A percentile compares a stretch with the other conserved stretches of the same genome.
Evolutionary conservation across 148 eudicot genomes (phyloP).

Genomic region (Bassia scoparia): DNA sequence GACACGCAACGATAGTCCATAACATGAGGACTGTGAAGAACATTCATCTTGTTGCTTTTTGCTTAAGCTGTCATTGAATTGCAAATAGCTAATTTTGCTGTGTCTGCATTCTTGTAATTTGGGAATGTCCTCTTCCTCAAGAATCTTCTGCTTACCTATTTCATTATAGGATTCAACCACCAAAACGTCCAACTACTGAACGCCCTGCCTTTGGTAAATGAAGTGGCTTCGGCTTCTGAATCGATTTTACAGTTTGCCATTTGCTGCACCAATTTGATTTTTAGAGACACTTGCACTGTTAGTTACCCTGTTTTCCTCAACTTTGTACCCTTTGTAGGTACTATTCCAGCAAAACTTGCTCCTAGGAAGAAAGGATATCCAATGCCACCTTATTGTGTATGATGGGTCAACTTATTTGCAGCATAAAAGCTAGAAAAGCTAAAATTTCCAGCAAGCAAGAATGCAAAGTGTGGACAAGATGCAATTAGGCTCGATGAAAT

Average conservation of each 20-base stretch:
- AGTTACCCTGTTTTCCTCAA: slow-evolving; percentile 33
- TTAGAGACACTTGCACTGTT: slow-evolving; percentile 30
- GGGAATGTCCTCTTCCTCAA: slow-evolving; percentile 71
- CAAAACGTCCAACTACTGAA: slow-evolving; percentile 58
- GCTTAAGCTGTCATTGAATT: slow-evolving; percentile 42
- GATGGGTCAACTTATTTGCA: slow-evolving; percentile 32
- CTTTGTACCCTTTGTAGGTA: slow-evolving; percentile 49
- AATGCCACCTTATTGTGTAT: slow-evolving; percentile 45
- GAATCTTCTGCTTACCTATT: slow-evolving; percentile 62
- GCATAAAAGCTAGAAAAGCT: slow-evolving; percentile 37
- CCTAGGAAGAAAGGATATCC: slow-evolving; percentile 59
- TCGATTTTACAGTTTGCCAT: slow-evolving; percentile 28
- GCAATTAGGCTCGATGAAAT: slow-evolving; percentile 35
- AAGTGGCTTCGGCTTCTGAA: slow-evolving; percentile 34
- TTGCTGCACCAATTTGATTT: slow-evolving; percentile 38
- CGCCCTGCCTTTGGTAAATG: slow-evolving; percentile 53
- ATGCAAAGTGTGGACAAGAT: slow-evolving; percentile 47
- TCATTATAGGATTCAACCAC: slow-evolving; percentile 90
- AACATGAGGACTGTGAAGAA: slow-evolving; percentile 48
- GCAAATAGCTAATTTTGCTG: slow-evolving; percentile 63
- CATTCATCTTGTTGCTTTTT: slow-evolving; percentile 38
- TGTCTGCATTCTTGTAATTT: slow-evolving; percentile 48
- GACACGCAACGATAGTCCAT: slow-evolving; percentile 57
- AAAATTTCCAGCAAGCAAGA: slow-evolving; percentile 23
- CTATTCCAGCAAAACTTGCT: slow-evolving; percentile 57